Evolutionary conservation across 306 rosid genomes (phyloP).

Genomic region (Erythrophleum fordii): DNA sequence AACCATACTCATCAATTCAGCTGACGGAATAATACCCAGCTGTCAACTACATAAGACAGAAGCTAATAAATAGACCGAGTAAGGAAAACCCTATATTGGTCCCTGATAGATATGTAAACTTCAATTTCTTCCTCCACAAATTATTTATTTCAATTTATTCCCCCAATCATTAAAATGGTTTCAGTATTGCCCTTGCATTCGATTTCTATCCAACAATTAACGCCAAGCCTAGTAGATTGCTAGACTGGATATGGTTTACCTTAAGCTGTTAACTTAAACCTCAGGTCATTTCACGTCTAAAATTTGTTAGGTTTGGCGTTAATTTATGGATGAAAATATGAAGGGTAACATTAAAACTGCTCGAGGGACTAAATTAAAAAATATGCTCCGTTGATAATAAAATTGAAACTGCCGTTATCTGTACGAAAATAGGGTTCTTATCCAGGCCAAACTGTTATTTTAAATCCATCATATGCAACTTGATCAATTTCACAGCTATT

Average conservation of each 20-base stretch:
- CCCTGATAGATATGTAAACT: not conserved
- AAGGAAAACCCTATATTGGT: not conserved
- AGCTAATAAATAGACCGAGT: not conserved
- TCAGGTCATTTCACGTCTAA: not conserved
- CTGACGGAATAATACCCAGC: conserved; percentile 32
- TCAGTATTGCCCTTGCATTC: not conserved
- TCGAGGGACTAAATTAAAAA: not conserved
- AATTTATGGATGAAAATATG: not conserved
- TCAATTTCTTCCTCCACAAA: not conserved
- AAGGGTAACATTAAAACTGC: not conserved
- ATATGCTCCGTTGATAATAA: not conserved
- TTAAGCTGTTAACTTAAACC: not conserved
- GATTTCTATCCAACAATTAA: not conserved
- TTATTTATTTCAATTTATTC: not conserved
- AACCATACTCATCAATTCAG: conserved; percentile 16
- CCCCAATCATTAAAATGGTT: not conserved
- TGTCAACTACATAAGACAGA: conserved; percentile 14
- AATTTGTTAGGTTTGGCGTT: not conserved
- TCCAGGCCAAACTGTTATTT: not conserved
- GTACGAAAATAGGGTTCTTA: not conserved
- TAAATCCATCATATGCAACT: conserved; percentile 7
- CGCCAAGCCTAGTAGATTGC: not conserved
- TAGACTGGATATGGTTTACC: not conserved
- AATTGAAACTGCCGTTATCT: not conserved
- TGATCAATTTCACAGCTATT: not conserved